phyloP scores from a whole-genome alignment of 1,284 basidiomycete genomes.

The Stygiomarasmius scandens region DNA sequence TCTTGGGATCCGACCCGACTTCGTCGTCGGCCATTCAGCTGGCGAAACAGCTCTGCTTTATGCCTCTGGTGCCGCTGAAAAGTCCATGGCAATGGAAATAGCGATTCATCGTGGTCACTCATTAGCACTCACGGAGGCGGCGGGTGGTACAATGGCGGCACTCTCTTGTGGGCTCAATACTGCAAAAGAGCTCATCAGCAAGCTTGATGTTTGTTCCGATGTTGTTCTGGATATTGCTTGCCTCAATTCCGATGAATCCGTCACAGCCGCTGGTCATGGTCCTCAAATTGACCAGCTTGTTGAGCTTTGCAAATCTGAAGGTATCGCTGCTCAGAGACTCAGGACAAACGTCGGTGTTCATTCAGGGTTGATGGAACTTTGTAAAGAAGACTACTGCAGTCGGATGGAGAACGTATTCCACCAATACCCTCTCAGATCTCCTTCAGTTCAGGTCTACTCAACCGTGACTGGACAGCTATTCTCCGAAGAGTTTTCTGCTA shows the following conservation, averaged over 20 bases:
- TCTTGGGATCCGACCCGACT: conserved; percentile 33
- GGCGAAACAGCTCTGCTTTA: conserved; percentile 43
- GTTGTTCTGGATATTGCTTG: conserved; percentile 34
- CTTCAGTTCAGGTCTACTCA: conserved; percentile 13
- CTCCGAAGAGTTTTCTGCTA: conserved; percentile 6
- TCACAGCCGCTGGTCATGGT: conserved; percentile 35
- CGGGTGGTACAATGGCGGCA: conserved; percentile 37
- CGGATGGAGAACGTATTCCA: conserved; percentile 27
- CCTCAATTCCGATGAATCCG: conserved; percentile 33
- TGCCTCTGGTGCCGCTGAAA: conserved; percentile 28
- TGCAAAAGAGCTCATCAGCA: conserved; percentile 27
- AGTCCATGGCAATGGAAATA: conserved; percentile 29
- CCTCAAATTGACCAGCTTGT: conserved; percentile 27
- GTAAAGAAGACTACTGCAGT: conserved; percentile 26
- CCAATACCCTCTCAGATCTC: neutral
- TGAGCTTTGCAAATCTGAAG: conserved; percentile 13
- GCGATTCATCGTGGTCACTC: conserved; percentile 22
- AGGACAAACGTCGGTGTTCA: conserved; percentile 36
- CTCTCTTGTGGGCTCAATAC: conserved; percentile 29
- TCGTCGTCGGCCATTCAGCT: conserved; percentile 42
- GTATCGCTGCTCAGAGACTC: conserved; percentile 32
- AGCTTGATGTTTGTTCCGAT: conserved; percentile 1
- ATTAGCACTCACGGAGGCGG: conserved; percentile 28
- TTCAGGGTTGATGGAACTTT: conserved; percentile 35
- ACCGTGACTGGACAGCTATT: conserved; percentile 11